Evolutionary conservation across 2,329 filamentous ascomycete species (phyloP).

Genomic region (Cladosporium cucumerinum): DNA sequence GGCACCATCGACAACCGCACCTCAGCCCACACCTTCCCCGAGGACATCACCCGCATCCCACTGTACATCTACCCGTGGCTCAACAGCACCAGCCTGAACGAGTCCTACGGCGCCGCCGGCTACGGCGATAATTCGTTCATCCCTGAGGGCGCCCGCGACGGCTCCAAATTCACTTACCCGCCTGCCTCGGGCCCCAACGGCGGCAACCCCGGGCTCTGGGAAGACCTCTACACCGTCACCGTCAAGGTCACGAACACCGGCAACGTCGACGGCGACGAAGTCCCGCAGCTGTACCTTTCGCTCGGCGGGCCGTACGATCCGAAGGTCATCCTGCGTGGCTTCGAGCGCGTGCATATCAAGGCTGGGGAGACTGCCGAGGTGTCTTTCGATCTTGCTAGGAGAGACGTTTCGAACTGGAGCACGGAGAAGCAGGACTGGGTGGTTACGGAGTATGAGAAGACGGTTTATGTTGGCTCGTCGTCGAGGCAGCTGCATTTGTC

Average conservation of each 20-base stretch:
- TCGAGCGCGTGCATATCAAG: conserved; percentile 69
- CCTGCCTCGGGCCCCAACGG: conserved; percentile 62
- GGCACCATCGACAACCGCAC: conserved; percentile 61
- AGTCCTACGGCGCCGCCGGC: conserved; percentile 54
- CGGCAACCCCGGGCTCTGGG: conserved; percentile 62
- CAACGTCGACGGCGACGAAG: conserved; percentile 58
- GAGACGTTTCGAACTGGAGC: conserved; percentile 86
- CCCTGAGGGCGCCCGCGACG: conserved; percentile 56
- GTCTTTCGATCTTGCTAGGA: conserved; percentile 63
- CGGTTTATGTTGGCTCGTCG: conserved; percentile 55
- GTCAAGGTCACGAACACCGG: conserved; percentile 70
- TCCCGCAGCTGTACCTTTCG: conserved; percentile 71
- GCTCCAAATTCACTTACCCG: conserved; percentile 53
- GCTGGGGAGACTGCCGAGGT: conserved; percentile 66
- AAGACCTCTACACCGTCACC: conserved; percentile 64
- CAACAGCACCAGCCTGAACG: conserved; percentile 56
- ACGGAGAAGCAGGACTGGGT: conserved; percentile 76
- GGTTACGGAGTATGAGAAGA: conserved; percentile 53
- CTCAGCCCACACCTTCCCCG: conserved; percentile 54
- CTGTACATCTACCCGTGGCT: conserved; percentile 68
- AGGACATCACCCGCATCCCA: conserved; percentile 50
- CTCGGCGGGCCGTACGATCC: conserved; percentile 72
- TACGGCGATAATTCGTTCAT: conserved; percentile 62
- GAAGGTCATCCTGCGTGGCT: conserved; percentile 66
- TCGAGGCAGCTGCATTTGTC: conserved; percentile 51